These are phyloP conservation scores for Toxoplasma gondii DNA, from an alignment of 169 alveolate species.

Conservation along the genomic window DNA sequence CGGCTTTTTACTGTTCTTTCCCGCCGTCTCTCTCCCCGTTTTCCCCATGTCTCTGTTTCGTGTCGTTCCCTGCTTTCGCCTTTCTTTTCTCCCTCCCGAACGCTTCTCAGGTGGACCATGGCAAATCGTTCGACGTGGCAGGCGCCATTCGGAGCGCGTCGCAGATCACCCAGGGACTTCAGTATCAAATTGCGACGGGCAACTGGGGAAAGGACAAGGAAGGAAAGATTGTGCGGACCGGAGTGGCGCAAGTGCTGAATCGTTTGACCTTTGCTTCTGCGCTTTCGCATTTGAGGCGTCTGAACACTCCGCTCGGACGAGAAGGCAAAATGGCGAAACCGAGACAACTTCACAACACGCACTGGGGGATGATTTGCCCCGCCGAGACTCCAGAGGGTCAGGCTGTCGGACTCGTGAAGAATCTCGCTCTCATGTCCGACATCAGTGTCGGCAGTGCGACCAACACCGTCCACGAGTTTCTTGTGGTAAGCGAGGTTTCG, in stretches of 20 bases:
- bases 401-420: conserved; percentile 99
- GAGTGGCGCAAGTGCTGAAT: conserved; percentile 97
- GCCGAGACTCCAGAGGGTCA: conserved; percentile 99
- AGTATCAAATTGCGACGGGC: conserved; percentile 94
- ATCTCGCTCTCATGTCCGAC: conserved; percentile 97
- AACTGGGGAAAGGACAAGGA: conserved; percentile 99
- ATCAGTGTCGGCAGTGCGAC: conserved; percentile 93
- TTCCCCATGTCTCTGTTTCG: background rate
- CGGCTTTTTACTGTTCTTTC: too few species aligned
- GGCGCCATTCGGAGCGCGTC: conserved; percentile 88
- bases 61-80: background rate
- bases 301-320: conserved; percentile 98
- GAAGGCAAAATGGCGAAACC: conserved; percentile 99
- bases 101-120: conserved; percentile 77
- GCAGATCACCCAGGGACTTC: conserved; percentile 91
- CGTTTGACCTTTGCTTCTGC: conserved; percentile 98
- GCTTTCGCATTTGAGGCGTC: conserved; percentile 98
- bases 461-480: conserved; percentile 76
- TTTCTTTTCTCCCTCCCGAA: background rate
- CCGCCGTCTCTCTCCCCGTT: background rate
- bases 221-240: conserved; percentile 97
- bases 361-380: conserved; percentile 99
- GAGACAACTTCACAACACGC: conserved; percentile 99
- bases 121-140: conserved; percentile 91
- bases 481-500: conserved; percentile 42